Evolutionary conservation across 805 yeast genomes (phyloP), one percentile per base, ranked within the genome.

Genomic region (Wickerhamiella azyma): DNA sequence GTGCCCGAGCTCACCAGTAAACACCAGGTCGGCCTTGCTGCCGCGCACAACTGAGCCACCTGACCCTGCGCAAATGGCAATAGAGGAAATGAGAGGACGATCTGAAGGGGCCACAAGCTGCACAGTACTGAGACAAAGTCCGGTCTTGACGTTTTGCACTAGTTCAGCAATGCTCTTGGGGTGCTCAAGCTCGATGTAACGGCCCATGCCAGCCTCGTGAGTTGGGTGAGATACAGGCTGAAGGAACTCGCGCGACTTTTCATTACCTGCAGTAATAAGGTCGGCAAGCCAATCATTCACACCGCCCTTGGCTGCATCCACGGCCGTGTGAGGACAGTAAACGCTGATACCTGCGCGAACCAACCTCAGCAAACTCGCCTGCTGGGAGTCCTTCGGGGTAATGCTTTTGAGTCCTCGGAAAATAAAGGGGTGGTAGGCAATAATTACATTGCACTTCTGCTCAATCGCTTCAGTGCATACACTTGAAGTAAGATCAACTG

Each of bases 1-100:
- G 57, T 92, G 99, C 19, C 94, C 80, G 53, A 92, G 65, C 59
- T 92, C 99, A 1, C 99, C 99, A 0, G 98, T 88, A 56, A 77
- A 74, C 59, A 73, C 81, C 37, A 86, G 66, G 55, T 92, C 97
- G 0, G 78, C 78, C 42, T 68, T 68, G 9, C 61, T 56, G 6
- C 66, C 62, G 30, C 63, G 59, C 63, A 85, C 79, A 1, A 88
- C 85, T 1, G 79, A 70, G 2, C 83, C 80, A 0, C 98, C 97
- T 1, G 95, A 82, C 0, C 99, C 99, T 3, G 98, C 97, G 63
- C 99, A 92, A 13, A 92, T 61, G 0, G 96, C 97, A 18, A 86
- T 66, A 0, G 74, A 70, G 19, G 60, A 62, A 45, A 85, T 69
- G 11, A 6, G 9, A 6, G 33, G 33, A 7, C 33, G 33, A 3